Conservation (phyloP, 1,284 basidiomycete genomes). For the Hemileia vastatrix region DNA sequence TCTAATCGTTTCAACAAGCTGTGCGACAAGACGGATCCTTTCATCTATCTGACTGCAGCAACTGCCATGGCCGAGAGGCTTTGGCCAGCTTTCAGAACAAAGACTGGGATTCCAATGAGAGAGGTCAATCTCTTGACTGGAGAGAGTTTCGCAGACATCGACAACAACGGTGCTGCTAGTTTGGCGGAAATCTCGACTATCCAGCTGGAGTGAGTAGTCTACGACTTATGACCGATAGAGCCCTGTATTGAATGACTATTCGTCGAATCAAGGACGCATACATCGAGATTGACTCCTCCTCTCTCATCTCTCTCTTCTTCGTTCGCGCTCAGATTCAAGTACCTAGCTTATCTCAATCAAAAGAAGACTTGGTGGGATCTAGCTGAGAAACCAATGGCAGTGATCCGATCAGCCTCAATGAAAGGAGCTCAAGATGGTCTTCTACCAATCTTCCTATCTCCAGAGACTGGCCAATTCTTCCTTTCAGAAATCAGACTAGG, state of each 20-base stretch:
- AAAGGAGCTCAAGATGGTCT: slow-evolving; percentile 65
- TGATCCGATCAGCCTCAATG: too few relatives aligned
- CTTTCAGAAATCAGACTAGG: slow-evolving; percentile 76
- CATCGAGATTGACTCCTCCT: too few relatives aligned
- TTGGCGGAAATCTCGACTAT: slow-evolving; percentile 74
- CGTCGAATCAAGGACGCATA: too few relatives aligned
- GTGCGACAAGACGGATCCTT: slow-evolving; percentile 14
- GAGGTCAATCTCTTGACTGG: slow-evolving; percentile 63
- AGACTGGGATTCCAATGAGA: slow-evolving; percentile 67
- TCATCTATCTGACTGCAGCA: not conserved
- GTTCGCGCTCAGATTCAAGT: slow-evolving; percentile 78
- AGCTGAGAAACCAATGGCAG: too few relatives aligned
- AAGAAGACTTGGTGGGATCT: slow-evolving; percentile 70
- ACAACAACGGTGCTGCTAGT: slow-evolving; percentile 61
- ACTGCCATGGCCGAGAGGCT: not conserved
- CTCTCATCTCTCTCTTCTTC: slow-evolving; percentile 45
- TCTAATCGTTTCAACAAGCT: slow-evolving; percentile 75
- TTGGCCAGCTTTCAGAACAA: not conserved
- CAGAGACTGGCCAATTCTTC: slow-evolving; percentile 52
- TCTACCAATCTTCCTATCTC: slow-evolving; percentile 74
- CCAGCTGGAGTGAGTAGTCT: too few relatives aligned
- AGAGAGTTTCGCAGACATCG: slow-evolving; percentile 57
- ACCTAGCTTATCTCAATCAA: slow-evolving; percentile 69
- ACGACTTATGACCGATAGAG: too few relatives aligned
- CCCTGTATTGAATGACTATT: not conserved